Base-by-base conservation (phyloP, 768 basidiomycete species). In the Psilocybe cubensis region DNA sequence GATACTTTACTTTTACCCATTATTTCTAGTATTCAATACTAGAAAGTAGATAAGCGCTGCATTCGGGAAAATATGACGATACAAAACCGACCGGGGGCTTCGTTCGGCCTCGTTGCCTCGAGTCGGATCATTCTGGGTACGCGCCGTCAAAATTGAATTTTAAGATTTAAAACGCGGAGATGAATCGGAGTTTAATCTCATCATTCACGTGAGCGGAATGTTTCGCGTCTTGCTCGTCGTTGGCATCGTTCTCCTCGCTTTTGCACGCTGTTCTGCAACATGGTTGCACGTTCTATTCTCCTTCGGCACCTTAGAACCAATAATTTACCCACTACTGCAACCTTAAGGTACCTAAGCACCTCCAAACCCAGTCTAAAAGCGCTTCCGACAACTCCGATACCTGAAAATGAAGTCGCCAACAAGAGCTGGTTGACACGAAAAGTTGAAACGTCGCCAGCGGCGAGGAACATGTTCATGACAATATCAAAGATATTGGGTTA, bases 401-500 rank as follows among this genome's bases (percentile, higher is more conserved):
- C 38, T 46, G 11, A 17, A 18, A 12, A 7, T 38, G 2, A n/a
- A 9, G 6, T 42, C 46, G 11, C 53, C 7, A 44, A 60, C 27
- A 57, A 58, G 25, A 57, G 49, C 55, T 88, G 87, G 87, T 70
- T 89, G 43, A 83, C 87, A 12, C 74, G 72, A 23, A 72, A 75
- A 64, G 75, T 88, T 49, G 76, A 81, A 62, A 64, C 75, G 18
- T 85, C 82, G 12, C 84, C 85, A 0, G 57, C 67, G 18, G 74
- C 82, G 1, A 76, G 73, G 62, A 70, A 70, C 25, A 56, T 78
- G 20, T 84, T 89, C 63, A 57, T 84, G 11, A 68, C 68, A 0
- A n/a, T 86, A 44, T 80, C 83, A 10, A 75, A 73, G 42, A 52
- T 77, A 6, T 72, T 89, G 9, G 88, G 88, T 3, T 90, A 89